phyloP scores from a whole-genome alignment of 2,329 filamentous ascomycete species.

The Coniella vitis region DNA sequence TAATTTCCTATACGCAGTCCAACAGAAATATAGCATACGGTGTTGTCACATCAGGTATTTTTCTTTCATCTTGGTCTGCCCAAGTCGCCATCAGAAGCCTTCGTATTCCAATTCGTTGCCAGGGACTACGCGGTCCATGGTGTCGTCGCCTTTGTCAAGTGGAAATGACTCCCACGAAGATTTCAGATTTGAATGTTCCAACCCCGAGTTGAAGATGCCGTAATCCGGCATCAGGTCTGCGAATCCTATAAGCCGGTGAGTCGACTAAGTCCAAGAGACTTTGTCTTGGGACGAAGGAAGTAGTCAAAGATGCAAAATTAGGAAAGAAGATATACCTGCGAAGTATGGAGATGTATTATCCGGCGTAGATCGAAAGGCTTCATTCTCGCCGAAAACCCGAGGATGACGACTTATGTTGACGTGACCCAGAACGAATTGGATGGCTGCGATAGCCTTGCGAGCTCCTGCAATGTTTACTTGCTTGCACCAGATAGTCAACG shows the following conservation, averaged over 20 bases:
- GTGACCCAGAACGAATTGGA: conserved; percentile 1
- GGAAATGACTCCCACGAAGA: background rate
- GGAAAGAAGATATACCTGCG: background rate
- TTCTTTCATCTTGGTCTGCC: background rate
- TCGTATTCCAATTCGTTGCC: too few species aligned
- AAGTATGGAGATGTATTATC: background rate
- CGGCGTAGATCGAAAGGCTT: background rate
- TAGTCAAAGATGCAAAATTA: background rate
- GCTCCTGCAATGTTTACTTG: conserved; percentile 13
- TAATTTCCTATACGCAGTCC: too few species aligned
- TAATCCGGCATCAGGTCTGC: background rate
- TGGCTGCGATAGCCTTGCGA: conserved; percentile 10
- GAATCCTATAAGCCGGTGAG: background rate
- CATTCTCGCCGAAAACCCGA: background rate
- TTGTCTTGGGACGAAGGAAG: background rate
- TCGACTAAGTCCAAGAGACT: background rate
- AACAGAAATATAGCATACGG: too few species aligned
- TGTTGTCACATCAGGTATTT: too few species aligned
- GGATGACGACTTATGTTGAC: background rate
- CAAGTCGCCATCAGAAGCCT: too few species aligned
- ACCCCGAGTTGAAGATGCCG: background rate
- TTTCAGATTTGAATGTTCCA: background rate
- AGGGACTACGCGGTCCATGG: background rate
- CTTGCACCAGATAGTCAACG: conserved; percentile 14
- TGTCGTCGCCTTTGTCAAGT: background rate